Base-by-base conservation (phyloP, 2,329 filamentous ascomycete genomes). In the Cladosporium sp. region DNA sequence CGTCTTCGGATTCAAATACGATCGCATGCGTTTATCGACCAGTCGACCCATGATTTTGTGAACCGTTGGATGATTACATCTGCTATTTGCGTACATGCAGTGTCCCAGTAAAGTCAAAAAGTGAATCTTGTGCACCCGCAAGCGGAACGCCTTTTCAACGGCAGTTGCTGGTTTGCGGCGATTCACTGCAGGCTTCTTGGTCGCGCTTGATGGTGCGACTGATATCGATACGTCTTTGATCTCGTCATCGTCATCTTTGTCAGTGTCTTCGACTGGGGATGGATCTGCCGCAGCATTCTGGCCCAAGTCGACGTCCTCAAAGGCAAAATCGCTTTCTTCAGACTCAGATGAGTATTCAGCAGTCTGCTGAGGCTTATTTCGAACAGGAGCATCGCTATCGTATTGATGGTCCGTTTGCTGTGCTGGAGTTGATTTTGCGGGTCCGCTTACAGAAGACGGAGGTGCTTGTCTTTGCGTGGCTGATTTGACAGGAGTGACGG, bases 101-200 rank as follows among this genome's bases (percentile, higher is more conserved):
- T 98, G 92, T 11, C 88, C 87, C 18, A 99, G 79, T 1, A 99
- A 83, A 75, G 92, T 96, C 15, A 97, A 80, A 0, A 98, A 70
- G 78, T 99, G 93, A 68, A 88, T 83, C 78, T 94, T 96, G 78
- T 99, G 95, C n/a, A 93, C 84, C 61, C 92, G 86, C 34, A 95
- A 76, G 24, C 93, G 87, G 34, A 84, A 75, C 57, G 82, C 84
- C 68, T 84, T 88, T 68, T 90, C 88, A 0, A 82, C 81, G 7
- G 81, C 80, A 1, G 85, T 85, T 18, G 85, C 79, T 24, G 85
- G 82, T 68, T 84, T 86, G 62, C 70, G 74, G 2, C 67, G 75
- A 26, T 78, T 80, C 18, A 80, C 72, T 1, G 41, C 69, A 68
- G 65, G 73, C 72, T 65, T 65, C 55, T 51, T 52, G 24, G 57